These are phyloP conservation scores for Hypomyces perniciosus DNA, from an alignment of 2,329 filamentous ascomycete genomes.

Conservation along the genomic window DNA sequence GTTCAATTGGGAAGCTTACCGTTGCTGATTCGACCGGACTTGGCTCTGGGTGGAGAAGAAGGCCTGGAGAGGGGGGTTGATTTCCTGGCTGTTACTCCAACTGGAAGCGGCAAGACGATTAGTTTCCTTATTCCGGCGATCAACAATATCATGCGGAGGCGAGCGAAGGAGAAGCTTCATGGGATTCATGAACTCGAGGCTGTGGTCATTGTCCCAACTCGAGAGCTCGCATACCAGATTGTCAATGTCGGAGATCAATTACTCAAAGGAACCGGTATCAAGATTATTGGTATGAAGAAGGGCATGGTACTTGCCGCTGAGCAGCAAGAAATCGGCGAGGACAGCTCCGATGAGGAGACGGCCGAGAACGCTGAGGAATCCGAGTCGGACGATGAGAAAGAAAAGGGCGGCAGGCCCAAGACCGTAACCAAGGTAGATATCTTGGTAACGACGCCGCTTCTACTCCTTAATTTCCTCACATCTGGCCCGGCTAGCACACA, in stretches of 20 bases:
- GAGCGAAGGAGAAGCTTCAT: slow-evolving; percentile 38
- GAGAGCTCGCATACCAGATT: slow-evolving; percentile 73
- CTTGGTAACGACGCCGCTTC: slow-evolving; percentile 42
- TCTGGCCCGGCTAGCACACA: slow-evolving; percentile 37
- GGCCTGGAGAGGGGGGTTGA: slow-evolving; percentile 49
- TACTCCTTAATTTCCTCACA: slow-evolving; percentile 69
- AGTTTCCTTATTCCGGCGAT: slow-evolving; percentile 87
- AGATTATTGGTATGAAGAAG: slow-evolving; percentile 77
- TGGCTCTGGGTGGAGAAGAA: slow-evolving; percentile 37
- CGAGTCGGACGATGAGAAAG: slow-evolving; percentile 24
- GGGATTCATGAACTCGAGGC: slow-evolving; percentile 51
- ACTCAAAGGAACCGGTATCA: slow-evolving; percentile 67
- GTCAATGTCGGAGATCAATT: slow-evolving; percentile 83
- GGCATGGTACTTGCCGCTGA: slow-evolving; percentile 63
- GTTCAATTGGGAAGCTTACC: slow-evolving; percentile 86
- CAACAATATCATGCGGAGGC: slow-evolving; percentile 61
- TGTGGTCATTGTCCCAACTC: slow-evolving; percentile 70
- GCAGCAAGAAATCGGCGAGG: slow-evolving; percentile 31
- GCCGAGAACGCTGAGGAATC: slow-evolving; percentile 31
- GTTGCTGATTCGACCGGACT: slow-evolving; percentile 58
- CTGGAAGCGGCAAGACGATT: slow-evolving; percentile 92
- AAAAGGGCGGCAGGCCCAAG: slow-evolving; percentile 23
- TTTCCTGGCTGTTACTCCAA: slow-evolving; percentile 84
- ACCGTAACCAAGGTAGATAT: slow-evolving; percentile 31
- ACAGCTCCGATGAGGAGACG: slow-evolving; percentile 34